Conservation (phyloP, 176 grass and related monocot species). For the Microstegium vimineum region DNA sequence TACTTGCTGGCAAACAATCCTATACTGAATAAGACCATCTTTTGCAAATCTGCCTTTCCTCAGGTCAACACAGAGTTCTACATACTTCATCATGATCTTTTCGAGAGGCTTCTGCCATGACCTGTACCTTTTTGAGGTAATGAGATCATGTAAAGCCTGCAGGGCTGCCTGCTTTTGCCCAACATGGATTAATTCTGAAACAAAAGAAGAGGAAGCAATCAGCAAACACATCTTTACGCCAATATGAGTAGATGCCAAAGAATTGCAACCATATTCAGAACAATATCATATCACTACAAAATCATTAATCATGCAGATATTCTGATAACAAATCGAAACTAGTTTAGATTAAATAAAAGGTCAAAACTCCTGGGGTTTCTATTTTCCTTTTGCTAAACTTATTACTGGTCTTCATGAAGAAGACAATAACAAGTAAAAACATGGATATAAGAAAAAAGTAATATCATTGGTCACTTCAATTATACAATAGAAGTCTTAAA, state of each 20-base stretch:
- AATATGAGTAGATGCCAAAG: not conserved
- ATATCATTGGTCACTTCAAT: not conserved
- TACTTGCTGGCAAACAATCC: constrained; percentile 96
- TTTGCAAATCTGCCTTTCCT: constrained; percentile 93
- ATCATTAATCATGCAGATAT: not conserved
- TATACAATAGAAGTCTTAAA: not conserved
- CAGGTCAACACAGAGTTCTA: constrained; percentile 89
- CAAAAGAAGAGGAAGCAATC: not conserved
- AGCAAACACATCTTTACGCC: not conserved
- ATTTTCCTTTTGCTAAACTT: not conserved
- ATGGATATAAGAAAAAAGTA: not conserved
- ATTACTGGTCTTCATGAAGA: not conserved
- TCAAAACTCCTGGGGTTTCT: not conserved
- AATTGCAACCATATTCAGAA: not conserved
- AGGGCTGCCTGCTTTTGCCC: constrained; percentile 97
- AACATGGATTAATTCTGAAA: constrained; percentile 92
- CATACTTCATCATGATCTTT: constrained; percentile 98
- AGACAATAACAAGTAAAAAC: not conserved
- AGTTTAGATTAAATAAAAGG: not conserved
- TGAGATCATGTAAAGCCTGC: constrained; percentile 93
- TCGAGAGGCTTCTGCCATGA: constrained; percentile 93
- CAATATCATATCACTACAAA: not conserved
- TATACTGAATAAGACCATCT: constrained; percentile 96
- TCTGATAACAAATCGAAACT: not conserved
- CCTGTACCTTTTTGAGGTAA: constrained; percentile 95